A percentile compares a stretch with the other conserved stretches of the same genome.
Conservation (phyloP, 108 stramenopile species). For the Ochromonas danica region DNA sequence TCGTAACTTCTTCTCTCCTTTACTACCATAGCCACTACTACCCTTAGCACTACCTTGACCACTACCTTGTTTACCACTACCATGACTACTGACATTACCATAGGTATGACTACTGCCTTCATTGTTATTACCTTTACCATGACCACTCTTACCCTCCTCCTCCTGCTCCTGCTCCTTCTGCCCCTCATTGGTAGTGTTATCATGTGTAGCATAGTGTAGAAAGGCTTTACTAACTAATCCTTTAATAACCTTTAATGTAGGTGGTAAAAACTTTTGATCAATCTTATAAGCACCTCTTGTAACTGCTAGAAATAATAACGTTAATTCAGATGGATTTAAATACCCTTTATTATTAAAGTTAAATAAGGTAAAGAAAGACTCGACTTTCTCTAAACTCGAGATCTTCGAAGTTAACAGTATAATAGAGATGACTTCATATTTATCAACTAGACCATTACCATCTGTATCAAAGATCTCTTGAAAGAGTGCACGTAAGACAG, state of each 20-base stretch:
- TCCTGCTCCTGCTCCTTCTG: no score
- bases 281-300: conserved; percentile 4
- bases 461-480: conserved; percentile 3
- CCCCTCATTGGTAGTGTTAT: background rate
- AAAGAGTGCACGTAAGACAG: background rate
- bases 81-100: no score
- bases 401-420: background rate
- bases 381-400: background rate
- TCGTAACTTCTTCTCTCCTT: background rate
- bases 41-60: no score
- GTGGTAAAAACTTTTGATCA: background rate
- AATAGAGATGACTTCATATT: background rate
- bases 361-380: background rate
- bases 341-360: conserved; percentile 26
- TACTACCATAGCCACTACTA: background rate
- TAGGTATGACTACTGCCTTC: no score
- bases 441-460: background rate
- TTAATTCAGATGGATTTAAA: background rate
- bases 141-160: no score
- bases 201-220: background rate
- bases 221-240: background rate
- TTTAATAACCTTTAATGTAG: background rate
- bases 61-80: no score
- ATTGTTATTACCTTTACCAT: no score
- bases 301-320: background rate